Evolutionary conservation across 306 rosid genomes (phyloP).

Genomic region (Prunus mume): DNA sequence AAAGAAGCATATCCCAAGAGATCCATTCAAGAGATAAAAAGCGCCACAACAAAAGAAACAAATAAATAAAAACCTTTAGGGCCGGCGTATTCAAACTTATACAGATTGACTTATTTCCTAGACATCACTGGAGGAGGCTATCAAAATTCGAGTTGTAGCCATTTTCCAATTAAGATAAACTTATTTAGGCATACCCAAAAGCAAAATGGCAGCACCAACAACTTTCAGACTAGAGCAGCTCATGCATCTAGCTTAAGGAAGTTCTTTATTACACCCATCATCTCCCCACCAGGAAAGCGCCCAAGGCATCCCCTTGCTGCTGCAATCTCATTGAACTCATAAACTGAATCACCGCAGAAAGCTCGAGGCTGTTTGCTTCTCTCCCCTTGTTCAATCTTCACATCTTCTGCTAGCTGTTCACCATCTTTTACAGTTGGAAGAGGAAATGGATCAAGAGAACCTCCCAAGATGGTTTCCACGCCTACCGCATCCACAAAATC

Average conservation of each 20-base stretch:
- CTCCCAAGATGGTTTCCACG: constrained; percentile 47
- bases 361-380: constrained; percentile 31
- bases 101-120: neutral
- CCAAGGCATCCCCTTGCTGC: constrained; percentile 90
- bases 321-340: constrained; percentile 61
- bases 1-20: no score
- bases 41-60: neutral
- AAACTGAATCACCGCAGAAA: constrained; percentile 69
- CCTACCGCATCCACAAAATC: constrained; percentile 69
- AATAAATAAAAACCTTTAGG: neutral
- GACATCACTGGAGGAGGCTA: neutral
- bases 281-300: constrained; percentile 90
- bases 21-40: no score
- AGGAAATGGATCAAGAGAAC: constrained; percentile 70
- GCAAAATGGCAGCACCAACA: constrained; percentile 5
- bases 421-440: constrained; percentile 59
- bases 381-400: constrained; percentile 33
- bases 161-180: constrained; percentile 8
- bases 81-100: neutral
- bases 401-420: constrained; percentile 40
- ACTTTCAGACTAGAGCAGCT: constrained; percentile 19
- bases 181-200: constrained; percentile 8
- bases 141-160: constrained; percentile 5
- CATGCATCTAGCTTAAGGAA: constrained; percentile 42
- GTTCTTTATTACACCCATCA: constrained; percentile 88